phyloP scores from a whole-genome alignment of 768 basidiomycete species.

The Mycena haematopus region DNA sequence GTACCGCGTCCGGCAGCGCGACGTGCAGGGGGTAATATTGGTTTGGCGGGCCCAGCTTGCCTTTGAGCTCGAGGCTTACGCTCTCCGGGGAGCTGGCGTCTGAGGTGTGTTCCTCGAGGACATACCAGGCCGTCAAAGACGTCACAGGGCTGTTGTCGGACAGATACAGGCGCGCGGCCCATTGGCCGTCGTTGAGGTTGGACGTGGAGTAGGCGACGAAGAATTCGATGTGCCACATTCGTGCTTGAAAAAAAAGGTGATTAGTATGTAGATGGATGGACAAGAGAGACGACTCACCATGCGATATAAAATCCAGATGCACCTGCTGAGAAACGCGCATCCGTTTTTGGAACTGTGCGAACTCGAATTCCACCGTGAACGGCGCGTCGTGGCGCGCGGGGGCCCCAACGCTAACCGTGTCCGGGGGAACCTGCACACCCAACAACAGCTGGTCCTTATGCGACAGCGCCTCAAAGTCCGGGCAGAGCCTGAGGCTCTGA shows the following conservation, averaged over 20 bases:
- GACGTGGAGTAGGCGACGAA: constrained; percentile 21
- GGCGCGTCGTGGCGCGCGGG: constrained; percentile 39
- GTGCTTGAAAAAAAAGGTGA: constrained; percentile 32
- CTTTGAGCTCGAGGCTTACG: constrained; percentile 12
- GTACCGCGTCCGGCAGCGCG: constrained; percentile 26
- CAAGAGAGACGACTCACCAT: constrained; percentile 39
- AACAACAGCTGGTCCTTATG: constrained; percentile 26
- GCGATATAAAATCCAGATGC: constrained; percentile 54
- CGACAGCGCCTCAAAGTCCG: constrained; percentile 39
- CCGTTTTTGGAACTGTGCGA: constrained; percentile 54
- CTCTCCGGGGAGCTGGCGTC: neutral
- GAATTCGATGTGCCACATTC: constrained; percentile 45
- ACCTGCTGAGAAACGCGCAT: constrained; percentile 52
- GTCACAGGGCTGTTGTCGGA: constrained; percentile 18
- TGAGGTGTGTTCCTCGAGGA: neutral
- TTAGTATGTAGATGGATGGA: neutral
- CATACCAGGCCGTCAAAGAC: constrained; percentile 1
- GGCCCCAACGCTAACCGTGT: constrained; percentile 42
- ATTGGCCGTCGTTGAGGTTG: constrained; percentile 14
- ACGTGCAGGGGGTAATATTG: neutral
- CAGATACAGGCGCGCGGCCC: constrained; percentile 23
- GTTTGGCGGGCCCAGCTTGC: constrained; percentile 7
- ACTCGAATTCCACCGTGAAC: constrained; percentile 46
- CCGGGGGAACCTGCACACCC: constrained; percentile 36
- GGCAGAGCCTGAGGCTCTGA: constrained; percentile 43